Percentiles rank a stretch among this genome's conserved stretches.
Evolutionary conservation across 2,329 filamentous ascomycete genomes (phyloP).

Genomic region (Acrocalymma vagum): DNA sequence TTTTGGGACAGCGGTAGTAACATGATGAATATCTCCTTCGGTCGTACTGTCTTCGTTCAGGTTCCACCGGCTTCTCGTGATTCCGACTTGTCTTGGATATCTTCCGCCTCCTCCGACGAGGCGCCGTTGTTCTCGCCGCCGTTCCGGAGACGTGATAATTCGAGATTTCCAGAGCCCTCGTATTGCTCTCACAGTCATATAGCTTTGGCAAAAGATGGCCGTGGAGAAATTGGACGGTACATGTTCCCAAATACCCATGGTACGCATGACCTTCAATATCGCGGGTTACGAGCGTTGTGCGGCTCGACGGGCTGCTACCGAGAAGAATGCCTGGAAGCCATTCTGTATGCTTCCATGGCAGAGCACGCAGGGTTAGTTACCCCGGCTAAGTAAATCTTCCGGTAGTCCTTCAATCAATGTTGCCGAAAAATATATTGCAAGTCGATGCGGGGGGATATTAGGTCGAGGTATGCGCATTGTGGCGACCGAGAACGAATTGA

Average conservation of each 20-base stretch:
- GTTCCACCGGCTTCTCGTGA: conserved; percentile 2
- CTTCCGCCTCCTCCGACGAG: too few species aligned
- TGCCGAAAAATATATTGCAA: conserved; percentile 34
- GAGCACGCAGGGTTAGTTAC: conserved; percentile 35
- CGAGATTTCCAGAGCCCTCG: too few species aligned
- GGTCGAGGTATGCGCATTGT: conserved; percentile 22
- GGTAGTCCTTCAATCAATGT: conserved; percentile 32
- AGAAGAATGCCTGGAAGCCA: conserved; percentile 18
- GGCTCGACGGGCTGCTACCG: conserved; percentile 26
- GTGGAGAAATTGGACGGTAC: too few species aligned
- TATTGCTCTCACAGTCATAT: too few species aligned
- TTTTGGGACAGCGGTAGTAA: background rate
- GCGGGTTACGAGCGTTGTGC: conserved; percentile 30
- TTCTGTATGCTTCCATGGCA: conserved; percentile 29
- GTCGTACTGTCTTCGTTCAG: too few species aligned
- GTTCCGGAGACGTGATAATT: background rate
- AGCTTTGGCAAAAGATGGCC: too few species aligned
- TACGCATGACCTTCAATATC: conserved; percentile 18
- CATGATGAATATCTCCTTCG: too few species aligned
- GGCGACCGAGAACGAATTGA: conserved; percentile 37
- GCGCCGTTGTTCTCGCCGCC: background rate
- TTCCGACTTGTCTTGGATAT: conserved; percentile 2
- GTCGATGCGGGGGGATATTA: conserved; percentile 39
- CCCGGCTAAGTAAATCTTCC: conserved; percentile 43
- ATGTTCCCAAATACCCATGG: conserved; percentile 22